phyloP scores from a whole-genome alignment of 1,284 basidiomycete species.

The Irpex rosettiformis region DNA sequence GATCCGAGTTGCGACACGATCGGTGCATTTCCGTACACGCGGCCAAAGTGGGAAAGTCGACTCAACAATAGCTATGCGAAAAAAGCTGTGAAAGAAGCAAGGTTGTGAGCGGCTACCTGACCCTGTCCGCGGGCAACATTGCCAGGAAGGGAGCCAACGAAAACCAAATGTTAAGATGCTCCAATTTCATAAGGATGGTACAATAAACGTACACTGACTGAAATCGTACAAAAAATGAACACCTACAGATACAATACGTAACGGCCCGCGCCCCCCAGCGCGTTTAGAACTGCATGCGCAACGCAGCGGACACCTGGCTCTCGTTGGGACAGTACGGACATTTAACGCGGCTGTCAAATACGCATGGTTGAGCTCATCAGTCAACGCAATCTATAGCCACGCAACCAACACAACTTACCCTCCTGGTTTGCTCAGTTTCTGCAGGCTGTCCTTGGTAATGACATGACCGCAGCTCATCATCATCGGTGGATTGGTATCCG shows the following conservation, averaged over 20 bases:
- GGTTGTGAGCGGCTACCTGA: slow-evolving; percentile 2
- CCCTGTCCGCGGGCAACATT: background rate
- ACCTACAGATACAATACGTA: slow-evolving; percentile 16
- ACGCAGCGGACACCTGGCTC: slow-evolving; percentile 52
- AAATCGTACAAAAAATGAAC: slow-evolving; percentile 3
- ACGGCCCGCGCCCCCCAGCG: background rate
- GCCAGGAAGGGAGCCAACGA: background rate
- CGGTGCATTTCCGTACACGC: slow-evolving; percentile 2
- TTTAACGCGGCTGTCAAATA: slow-evolving; percentile 64
- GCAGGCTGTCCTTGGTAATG: slow-evolving; percentile 84
- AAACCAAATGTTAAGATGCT: slow-evolving; percentile 6
- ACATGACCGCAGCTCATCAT: slow-evolving; percentile 97
- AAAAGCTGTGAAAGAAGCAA: background rate
- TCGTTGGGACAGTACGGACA: slow-evolving; percentile 90
- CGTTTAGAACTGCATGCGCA: slow-evolving; percentile 70
- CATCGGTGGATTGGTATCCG: slow-evolving; percentile 93
- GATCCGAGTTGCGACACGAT: slow-evolving; percentile 12
- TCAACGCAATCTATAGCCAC: background rate
- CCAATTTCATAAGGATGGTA: slow-evolving; percentile 3
- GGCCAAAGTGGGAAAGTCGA: slow-evolving; percentile 10
- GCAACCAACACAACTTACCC: slow-evolving; percentile 55
- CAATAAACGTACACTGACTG: slow-evolving; percentile 13
- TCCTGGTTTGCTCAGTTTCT: slow-evolving; percentile 80
- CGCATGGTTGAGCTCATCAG: background rate
- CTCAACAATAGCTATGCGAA: slow-evolving; percentile 10